These are phyloP conservation scores for Neurospora hispaniola DNA, from an alignment of 495 filamentous ascomycete genomes.

Conservation along the genomic window DNA sequence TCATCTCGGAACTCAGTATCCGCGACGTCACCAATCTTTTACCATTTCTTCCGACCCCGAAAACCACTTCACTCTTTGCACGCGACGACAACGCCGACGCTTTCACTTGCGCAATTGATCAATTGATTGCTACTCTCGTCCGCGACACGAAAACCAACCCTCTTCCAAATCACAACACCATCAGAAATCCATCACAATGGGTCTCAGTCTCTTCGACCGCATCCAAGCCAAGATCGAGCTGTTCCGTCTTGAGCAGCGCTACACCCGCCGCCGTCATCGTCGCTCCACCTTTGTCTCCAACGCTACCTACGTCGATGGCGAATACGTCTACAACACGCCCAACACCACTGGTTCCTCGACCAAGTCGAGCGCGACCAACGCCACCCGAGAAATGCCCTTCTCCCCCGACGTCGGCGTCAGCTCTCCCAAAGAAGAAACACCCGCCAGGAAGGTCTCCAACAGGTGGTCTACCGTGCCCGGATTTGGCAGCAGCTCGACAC, in stretches of 20 bases:
- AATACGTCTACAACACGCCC: constrained; percentile 64
- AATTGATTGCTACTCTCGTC: not conserved
- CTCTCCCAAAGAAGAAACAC: not conserved
- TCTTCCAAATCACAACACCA: not conserved
- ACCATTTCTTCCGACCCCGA: not conserved
- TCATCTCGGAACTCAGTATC: not conserved
- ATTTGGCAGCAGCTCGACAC: constrained; percentile 25
- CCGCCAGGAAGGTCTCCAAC: constrained; percentile 28
- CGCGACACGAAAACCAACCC: not conserved
- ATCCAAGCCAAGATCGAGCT: constrained; percentile 63
- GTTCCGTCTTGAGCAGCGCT: constrained; percentile 85
- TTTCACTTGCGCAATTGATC: not conserved
- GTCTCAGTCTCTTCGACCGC: constrained; percentile 36
- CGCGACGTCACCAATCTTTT: not conserved
- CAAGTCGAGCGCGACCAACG: constrained; percentile 25
- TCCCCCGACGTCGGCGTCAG: constrained; percentile 7
- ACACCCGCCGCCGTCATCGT: constrained; percentile 69
- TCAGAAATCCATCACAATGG: constrained; percentile 19
- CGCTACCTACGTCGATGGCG: constrained; percentile 82
- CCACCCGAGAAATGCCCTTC: constrained; percentile 3
- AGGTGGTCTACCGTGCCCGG: constrained; percentile 39
- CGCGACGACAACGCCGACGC: not conserved
- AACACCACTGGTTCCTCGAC: constrained; percentile 38
- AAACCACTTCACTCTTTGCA: not conserved
- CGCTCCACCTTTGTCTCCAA: constrained; percentile 78